phyloP scores from a whole-genome alignment of 257 asterid genomes.

The Agastache rugosa region DNA sequence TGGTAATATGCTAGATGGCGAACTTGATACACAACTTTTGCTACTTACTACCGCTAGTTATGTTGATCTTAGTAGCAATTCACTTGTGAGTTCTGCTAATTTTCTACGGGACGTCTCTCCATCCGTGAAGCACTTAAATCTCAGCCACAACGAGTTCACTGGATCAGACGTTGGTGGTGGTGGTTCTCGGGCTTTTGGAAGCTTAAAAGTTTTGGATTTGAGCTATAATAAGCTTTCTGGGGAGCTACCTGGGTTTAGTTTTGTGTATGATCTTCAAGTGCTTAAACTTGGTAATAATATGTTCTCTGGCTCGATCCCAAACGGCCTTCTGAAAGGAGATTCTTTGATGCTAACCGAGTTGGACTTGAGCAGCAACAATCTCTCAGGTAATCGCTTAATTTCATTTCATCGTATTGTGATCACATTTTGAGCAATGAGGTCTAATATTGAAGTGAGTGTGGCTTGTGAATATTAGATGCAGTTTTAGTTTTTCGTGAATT shows the following conservation, averaged over 20 bases:
- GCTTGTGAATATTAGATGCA: slow-evolving; percentile 33
- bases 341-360: slow-evolving; percentile 73
- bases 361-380: slow-evolving; percentile 89
- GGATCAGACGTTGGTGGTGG: slow-evolving; percentile 76
- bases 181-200: slow-evolving; percentile 63
- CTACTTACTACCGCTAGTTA: slow-evolving; percentile 68
- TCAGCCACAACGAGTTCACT: slow-evolving; percentile 71
- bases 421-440: slow-evolving; percentile 3
- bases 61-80: slow-evolving; percentile 83
- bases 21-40: slow-evolving; percentile 63
- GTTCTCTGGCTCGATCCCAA: slow-evolving; percentile 80
- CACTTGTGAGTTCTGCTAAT: slow-evolving; percentile 56
- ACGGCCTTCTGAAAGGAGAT: slow-evolving; percentile 84
- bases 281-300: slow-evolving; percentile 73
- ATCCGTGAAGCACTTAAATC: slow-evolving; percentile 71
- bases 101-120: slow-evolving; percentile 65
- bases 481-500: slow-evolving; percentile 38
- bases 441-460: background rate
- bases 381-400: slow-evolving; percentile 60
- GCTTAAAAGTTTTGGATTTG: slow-evolving; percentile 83
- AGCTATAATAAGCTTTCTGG: slow-evolving; percentile 90
- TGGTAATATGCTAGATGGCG: slow-evolving; percentile 83
- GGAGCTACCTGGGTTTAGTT: slow-evolving; percentile 82
- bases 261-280: slow-evolving; percentile 85
- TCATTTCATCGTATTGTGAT: background rate